A percentile compares a stretch with the other conserved stretches of the same genome.
Conservation (phyloP, 108 stramenopile species). For the Chaetoceros muelleri region DNA sequence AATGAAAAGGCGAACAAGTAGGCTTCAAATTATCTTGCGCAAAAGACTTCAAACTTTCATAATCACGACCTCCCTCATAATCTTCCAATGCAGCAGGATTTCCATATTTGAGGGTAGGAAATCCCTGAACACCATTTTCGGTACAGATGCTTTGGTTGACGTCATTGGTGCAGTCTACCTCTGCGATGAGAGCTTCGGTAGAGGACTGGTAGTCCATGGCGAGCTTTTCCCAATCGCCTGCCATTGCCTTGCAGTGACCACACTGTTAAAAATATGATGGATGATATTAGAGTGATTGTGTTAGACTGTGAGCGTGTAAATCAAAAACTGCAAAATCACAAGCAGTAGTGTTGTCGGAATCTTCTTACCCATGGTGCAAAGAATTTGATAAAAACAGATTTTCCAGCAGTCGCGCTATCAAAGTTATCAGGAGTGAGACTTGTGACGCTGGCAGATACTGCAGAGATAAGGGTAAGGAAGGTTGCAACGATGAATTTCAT, state of each 20-base stretch:
- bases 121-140: constrained; percentile 29
- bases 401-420: constrained; percentile 41
- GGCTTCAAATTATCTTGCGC: constrained; percentile 57
- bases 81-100: constrained; percentile 45
- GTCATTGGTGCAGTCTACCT: neutral
- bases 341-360: constrained; percentile 7
- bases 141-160: neutral
- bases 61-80: constrained; percentile 72
- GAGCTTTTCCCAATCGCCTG: constrained; percentile 24
- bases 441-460: neutral
- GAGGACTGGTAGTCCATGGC: constrained; percentile 14
- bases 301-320: neutral
- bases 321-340: too few species aligned
- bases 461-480: constrained; percentile 1
- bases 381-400: constrained; percentile 73
- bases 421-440: constrained; percentile 42
- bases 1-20: constrained; percentile 35
- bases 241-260: constrained; percentile 29
- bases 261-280: constrained; percentile 4
- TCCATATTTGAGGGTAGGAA: constrained; percentile 75
- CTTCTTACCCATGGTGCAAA: constrained; percentile 58
- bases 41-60: constrained; percentile 48
- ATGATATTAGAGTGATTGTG: neutral
- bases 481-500: constrained; percentile 6
- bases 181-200: constrained; percentile 11